Percentiles rank a stretch among this genome's conserved stretches.
phyloP scores from a whole-genome alignment of 345 rosid genomes.

The Aegle marmelos region DNA sequence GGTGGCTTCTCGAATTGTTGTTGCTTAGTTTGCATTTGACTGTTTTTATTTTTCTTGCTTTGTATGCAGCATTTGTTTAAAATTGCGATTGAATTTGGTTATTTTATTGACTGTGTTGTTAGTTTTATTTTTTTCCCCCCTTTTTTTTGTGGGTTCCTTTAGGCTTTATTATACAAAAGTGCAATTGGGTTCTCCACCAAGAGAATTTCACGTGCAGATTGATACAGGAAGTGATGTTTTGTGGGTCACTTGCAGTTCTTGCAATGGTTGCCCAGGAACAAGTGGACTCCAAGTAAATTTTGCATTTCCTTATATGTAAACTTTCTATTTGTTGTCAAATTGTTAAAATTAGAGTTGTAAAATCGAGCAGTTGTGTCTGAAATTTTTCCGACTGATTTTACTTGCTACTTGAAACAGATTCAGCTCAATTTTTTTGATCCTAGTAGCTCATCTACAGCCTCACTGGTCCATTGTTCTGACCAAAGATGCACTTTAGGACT shows the following conservation, averaged over 20 bases:
- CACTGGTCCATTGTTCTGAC: constrained; percentile 67
- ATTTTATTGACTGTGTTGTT: background rate
- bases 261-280: constrained; percentile 80
- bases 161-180: constrained; percentile 86
- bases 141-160: background rate
- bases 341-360: background rate
- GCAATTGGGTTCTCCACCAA: constrained; percentile 83
- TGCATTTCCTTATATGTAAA: constrained; percentile 1
- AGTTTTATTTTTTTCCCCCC: background rate
- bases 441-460: constrained; percentile 69
- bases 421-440: constrained; percentile 77
- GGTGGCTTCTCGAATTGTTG: background rate
- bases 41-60: background rate
- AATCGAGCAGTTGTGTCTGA: background rate
- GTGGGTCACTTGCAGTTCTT: constrained; percentile 84
- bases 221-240: constrained; percentile 98
- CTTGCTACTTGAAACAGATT: constrained; percentile 52
- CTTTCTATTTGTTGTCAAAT: constrained; percentile 5
- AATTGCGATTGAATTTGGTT: background rate
- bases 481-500: constrained; percentile 62
- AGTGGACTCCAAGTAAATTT: constrained; percentile 77
- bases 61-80: background rate
- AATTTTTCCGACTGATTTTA: constrained; percentile 6
- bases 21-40: constrained; percentile 1
- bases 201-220: constrained; percentile 83